Base-by-base conservation (phyloP, 768 basidiomycete species). In the Calocybe cyanea region DNA sequence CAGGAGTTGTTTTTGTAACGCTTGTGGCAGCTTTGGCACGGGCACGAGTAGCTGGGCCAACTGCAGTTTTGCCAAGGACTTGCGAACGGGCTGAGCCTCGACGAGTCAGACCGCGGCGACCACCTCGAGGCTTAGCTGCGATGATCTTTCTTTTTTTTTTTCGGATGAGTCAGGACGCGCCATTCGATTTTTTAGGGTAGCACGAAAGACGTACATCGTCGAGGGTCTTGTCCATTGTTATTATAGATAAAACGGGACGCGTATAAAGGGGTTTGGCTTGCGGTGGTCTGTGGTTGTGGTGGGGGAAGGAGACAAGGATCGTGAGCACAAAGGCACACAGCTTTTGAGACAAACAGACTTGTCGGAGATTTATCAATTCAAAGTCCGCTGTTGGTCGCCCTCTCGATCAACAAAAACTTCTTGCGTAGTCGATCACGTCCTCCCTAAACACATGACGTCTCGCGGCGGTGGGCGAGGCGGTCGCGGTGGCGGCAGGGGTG, bases 181-280 rank as follows among this genome's bases (percentile, higher is more conserved):
- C 60, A 55, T 55, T 40, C 13, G 42, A 34, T 13, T 31, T 43
- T 41, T 46, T 49, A 58, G 48, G 43, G 19, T 14, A 21, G 35
- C 45, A 54, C 49, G 52, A 23, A 48, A 38, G 24, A 70, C 78
- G 17, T 46, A 92, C 88, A 48, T 90, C 84, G 63, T 92, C 88
- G 49, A 92, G 85, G 57, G 85, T 77, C 69, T 86, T 85, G 69
- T 92, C 87, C 84, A 92, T 87, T 61, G 52, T 64, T 43, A 43
- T 45, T 33, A 38, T 36, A 42, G 35, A 41, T 18, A 25, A 41
- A 20, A 32, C 42, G 44, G 28, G 39, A 47, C 49, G 51, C 49
- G 51, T 35, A 38, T 56, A 57, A 51, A 56, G 42, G 49, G 51
- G 45, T 46, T 48, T 28, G 62, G 65, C 57, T 53, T 60, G 56